Percentiles rank a stretch among this genome's conserved stretches.
phyloP scores from a whole-genome alignment of 2,329 filamentous ascomycete genomes.

The Fusarium compactum region DNA sequence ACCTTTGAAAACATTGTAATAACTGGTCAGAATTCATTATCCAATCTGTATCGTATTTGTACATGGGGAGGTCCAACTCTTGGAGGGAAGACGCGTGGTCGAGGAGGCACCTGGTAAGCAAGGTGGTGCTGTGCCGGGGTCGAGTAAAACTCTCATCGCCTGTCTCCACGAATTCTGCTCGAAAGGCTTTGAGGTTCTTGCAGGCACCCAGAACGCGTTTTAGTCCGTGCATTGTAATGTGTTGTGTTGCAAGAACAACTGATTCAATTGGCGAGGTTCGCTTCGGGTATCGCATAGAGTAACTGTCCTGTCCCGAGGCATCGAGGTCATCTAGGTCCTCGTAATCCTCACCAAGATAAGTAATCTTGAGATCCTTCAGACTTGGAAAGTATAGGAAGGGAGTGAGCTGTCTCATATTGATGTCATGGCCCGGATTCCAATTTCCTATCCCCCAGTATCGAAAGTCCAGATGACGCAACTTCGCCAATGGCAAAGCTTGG shows the following conservation, averaged over 20 bases:
- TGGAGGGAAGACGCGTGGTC: background rate
- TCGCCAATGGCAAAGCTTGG: background rate
- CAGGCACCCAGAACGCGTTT: background rate
- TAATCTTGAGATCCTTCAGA: background rate
- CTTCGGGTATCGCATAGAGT: background rate
- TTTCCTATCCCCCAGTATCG: background rate
- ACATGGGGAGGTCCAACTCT: background rate
- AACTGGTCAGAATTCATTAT: too few relatives aligned
- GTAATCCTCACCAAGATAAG: background rate
- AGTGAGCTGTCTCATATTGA: background rate
- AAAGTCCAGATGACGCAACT: background rate
- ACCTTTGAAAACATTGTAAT: background rate
- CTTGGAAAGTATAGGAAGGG: background rate
- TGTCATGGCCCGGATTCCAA: background rate
- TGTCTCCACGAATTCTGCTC: background rate
- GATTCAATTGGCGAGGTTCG: conserved; percentile 1
- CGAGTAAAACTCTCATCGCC: background rate
- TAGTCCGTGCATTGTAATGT: background rate
- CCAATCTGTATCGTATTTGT: background rate
- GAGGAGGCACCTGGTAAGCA: background rate
- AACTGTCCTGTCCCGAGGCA: background rate
- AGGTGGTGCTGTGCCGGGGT: accelerated
- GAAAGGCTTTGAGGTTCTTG: background rate
- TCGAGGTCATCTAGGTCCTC: background rate
- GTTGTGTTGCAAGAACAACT: background rate